Conservation (phyloP, 371 early-diverging fungal genomes). For the Nematocida homosporus region DNA sequence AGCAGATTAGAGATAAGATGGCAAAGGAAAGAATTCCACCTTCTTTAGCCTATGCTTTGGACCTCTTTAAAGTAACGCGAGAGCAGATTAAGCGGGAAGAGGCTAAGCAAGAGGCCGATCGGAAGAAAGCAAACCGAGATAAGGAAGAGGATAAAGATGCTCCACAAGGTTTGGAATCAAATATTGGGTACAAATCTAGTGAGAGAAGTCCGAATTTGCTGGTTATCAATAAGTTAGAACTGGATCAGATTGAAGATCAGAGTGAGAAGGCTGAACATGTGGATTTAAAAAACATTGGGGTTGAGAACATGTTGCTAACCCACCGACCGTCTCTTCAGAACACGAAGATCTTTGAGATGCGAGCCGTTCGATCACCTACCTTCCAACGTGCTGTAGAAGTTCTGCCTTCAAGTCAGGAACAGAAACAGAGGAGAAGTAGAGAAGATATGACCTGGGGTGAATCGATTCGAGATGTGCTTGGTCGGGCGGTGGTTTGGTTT, state of each 20-base stretch:
- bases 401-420: too few relatives aligned
- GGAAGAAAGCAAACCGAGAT: not conserved
- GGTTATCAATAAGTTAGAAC: not conserved
- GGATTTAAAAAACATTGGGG: not conserved
- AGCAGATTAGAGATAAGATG: not conserved
- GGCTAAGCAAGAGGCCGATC: not conserved
- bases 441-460: too few relatives aligned
- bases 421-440: too few relatives aligned
- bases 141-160: not conserved
- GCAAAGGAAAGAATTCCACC: not conserved
- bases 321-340: too few relatives aligned
- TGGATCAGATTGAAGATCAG: conserved; percentile 3
- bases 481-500: too few relatives aligned
- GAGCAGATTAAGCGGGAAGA: not conserved
- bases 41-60: not conserved
- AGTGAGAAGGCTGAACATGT: not conserved
- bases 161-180: not conserved
- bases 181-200: not conserved
- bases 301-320: not conserved
- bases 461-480: too few relatives aligned
- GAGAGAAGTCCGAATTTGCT: not conserved
- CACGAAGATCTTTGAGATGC: too few relatives aligned
- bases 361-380: too few relatives aligned
- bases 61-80: not conserved
- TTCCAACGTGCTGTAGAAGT: too few relatives aligned